These are phyloP conservation scores for Canavalia gladiata DNA, from an alignment of 306 rosid genomes.

Conservation along the genomic window DNA sequence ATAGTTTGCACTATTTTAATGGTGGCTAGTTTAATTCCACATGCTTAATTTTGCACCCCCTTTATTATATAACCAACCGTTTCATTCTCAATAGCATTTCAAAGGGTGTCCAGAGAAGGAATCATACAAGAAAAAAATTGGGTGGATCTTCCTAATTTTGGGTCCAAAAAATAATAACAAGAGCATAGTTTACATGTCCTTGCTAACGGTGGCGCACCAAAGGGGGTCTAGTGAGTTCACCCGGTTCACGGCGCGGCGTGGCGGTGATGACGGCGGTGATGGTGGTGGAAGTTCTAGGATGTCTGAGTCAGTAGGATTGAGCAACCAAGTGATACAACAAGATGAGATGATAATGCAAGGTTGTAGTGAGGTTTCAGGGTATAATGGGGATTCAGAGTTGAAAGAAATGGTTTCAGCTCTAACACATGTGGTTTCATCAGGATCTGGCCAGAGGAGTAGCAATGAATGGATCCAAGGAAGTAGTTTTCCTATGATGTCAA, in stretches of 20 bases:
- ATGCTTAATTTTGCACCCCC: conserved; percentile 32
- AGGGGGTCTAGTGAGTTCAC: conserved; percentile 49
- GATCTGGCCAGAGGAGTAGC: conserved; percentile 53
- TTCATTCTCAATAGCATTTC: conserved; percentile 41
- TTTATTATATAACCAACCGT: conserved; percentile 38
- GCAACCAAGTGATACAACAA: conserved; percentile 19
- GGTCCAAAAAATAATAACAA: neutral
- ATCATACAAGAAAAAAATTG: neutral
- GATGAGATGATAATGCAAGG: conserved; percentile 45
- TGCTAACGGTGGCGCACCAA: conserved; percentile 60
- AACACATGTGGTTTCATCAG: conserved; percentile 72
- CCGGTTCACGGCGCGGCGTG: conserved; percentile 27
- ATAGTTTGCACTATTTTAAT: conserved; percentile 40
- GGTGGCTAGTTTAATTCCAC: conserved; percentile 37
- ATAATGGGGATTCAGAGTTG: conserved; percentile 55
- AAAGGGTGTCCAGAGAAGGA: conserved; percentile 38
- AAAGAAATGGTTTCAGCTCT: conserved; percentile 77
- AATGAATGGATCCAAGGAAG: conserved; percentile 46
- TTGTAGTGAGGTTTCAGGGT: conserved; percentile 47
- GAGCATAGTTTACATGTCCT: conserved; percentile 48
- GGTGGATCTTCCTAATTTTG: conserved; percentile 21
- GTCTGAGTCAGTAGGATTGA: neutral
- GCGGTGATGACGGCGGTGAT: neutral
- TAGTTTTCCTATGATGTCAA: conserved; percentile 48
- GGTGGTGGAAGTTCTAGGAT: neutral